Evolutionary conservation across 495 filamentous ascomycete genomes (phyloP).

Genomic region (Annulohypoxylon maeteangense): DNA sequence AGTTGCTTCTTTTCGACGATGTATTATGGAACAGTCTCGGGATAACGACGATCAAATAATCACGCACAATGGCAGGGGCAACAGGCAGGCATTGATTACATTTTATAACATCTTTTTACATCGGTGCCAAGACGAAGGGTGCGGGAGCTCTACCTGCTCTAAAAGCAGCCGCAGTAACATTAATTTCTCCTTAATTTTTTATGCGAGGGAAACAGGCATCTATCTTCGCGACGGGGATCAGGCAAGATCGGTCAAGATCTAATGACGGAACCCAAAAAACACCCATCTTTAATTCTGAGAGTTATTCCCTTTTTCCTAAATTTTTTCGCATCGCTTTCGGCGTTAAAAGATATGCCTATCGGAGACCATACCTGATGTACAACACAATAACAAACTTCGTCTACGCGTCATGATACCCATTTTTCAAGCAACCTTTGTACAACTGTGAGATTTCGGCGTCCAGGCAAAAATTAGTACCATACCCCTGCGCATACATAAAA

Average conservation of each 20-base stretch:
- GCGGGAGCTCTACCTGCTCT: conserved; percentile 16
- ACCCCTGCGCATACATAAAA: neutral
- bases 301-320: neutral
- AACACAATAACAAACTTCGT: conserved; percentile 14
- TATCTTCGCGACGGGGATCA: neutral
- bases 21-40: conserved; percentile 42
- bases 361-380: conserved; percentile 18
- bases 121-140: conserved; percentile 1
- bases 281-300: conserved; percentile 29
- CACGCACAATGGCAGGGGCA: conserved; percentile 20
- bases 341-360: conserved; percentile 31
- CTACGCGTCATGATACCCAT: conserved; percentile 20
- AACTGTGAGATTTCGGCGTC: conserved; percentile 6
- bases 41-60: conserved; percentile 20
- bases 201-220: neutral
- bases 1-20: conserved; percentile 36
- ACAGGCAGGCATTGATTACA: conserved; percentile 30
- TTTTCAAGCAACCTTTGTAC: neutral
- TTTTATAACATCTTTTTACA: conserved; percentile 34
- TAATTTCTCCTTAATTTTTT: conserved; percentile 13
- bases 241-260: conserved; percentile 2
- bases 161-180: conserved; percentile 12
- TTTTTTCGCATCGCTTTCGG: conserved; percentile 7
- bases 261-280: conserved; percentile 8
- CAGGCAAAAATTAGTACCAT: conserved; percentile 10